Conservation (phyloP, 2,329 filamentous ascomycete species). For the Arthroderma sp. region DNA sequence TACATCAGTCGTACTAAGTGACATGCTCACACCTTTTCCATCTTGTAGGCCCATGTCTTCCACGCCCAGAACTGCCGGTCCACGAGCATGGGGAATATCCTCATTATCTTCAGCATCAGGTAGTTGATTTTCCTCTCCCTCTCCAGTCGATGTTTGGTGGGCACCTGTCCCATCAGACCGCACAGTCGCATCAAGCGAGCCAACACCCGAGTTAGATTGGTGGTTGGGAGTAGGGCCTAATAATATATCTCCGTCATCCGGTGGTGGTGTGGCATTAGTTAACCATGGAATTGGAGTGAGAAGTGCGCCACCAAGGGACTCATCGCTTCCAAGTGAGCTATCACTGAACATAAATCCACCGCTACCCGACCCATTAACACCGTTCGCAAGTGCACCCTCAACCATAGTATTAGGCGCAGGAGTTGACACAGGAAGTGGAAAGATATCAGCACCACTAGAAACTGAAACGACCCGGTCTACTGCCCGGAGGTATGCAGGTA, state of each 20-base stretch:
- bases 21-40: conserved; percentile 33
- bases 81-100: conserved; percentile 61
- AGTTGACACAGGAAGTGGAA: conserved; percentile 56
- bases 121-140: background rate
- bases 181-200: background rate
- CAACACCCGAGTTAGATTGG: conserved; percentile 9
- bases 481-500: conserved; percentile 77
- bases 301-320: conserved; percentile 76
- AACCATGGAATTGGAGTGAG: conserved; percentile 94
- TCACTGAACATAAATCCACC: conserved; percentile 25
- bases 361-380: conserved; percentile 30
- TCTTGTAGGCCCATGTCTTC: conserved; percentile 72
- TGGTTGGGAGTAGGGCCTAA: background rate
- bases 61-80: conserved; percentile 71
- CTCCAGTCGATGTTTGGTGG: background rate
- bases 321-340: conserved; percentile 58
- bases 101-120: conserved; percentile 38
- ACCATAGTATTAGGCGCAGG: conserved; percentile 38
- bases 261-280: conserved; percentile 17
- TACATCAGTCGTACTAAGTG: conserved; percentile 14
- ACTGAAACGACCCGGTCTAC: conserved; percentile 84
- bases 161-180: background rate
- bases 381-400: conserved; percentile 38
- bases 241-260: conserved; percentile 13
- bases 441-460: conserved; percentile 65